Evolutionary conservation across 495 filamentous ascomycete species (phyloP).

Genomic region (Annulohypoxylon nitens): DNA sequence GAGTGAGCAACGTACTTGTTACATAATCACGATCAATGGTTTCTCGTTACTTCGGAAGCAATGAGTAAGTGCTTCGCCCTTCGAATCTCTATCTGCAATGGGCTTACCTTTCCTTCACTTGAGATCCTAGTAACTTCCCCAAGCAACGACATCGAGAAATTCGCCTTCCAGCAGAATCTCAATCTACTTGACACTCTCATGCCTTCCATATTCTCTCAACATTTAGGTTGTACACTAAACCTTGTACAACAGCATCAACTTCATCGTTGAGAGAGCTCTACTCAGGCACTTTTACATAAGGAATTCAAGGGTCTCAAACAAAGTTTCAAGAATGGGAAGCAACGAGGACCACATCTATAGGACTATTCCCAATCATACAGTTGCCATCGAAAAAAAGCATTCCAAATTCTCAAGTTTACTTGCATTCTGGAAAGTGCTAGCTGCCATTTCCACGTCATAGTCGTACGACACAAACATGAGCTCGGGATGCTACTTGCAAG

Average conservation of each 20-base stretch:
- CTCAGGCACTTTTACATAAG: too few species aligned
- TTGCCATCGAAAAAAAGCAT: background rate
- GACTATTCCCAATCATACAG: background rate
- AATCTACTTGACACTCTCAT: background rate
- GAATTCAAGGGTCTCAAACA: background rate
- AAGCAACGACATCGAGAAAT: too few species aligned
- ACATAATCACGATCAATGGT: too few species aligned
- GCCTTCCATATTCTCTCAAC: background rate
- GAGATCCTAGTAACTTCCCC: too few species aligned
- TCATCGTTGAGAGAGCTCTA: too few species aligned
- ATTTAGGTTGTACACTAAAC: too few species aligned
- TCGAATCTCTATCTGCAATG: too few species aligned
- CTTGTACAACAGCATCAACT: too few species aligned
- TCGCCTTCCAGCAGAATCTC: background rate
- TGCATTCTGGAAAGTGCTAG: background rate
- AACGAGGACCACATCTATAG: background rate
- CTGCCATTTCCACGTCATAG: constrained; percentile 20
- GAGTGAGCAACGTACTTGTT: too few species aligned
- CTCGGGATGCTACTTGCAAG: constrained; percentile 7
- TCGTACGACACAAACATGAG: constrained; percentile 30
- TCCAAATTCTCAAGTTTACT: background rate
- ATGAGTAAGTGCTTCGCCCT: too few species aligned
- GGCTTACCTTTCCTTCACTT: too few species aligned
- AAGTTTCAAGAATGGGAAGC: background rate
- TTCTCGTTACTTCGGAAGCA: too few species aligned